Base-by-base conservation (phyloP, 495 filamentous ascomycete genomes). In the Pyrenula massariospora region DNA sequence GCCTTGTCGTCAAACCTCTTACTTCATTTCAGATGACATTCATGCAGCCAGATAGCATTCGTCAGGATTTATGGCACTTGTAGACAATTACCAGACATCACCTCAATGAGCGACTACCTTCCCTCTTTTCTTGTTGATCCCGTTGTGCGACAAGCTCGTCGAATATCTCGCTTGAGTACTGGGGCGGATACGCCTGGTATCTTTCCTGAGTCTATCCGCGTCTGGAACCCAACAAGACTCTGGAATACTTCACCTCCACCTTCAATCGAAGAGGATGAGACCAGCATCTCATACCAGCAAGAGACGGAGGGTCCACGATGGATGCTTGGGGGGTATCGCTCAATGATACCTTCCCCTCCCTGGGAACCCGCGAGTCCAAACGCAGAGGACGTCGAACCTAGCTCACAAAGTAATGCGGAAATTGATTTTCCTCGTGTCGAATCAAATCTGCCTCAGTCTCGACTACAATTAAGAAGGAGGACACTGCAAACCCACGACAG, bases 51-150 rank as follows among this genome's bases (percentile, higher is more conserved):
- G 15, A 8, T 5, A 15, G 5, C 5, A 42, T 42, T 42, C 15
- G 31, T 42, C 15, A 15, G 31, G 31, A 42, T 42, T 42, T 8
- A 42, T 15, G 31, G 31, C 31, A 42, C 8, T 42, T 15, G 15
- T 42, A 8, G 8, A 42, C 31, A 15, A 42, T 5, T 42, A 5
- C 15, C 15, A 42, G 31, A 42, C 8, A 42, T 15, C 15, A 42
- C 5, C 20, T 71, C 60, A 74, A 93, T 91, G 88, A 83, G 77
- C 72, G 82, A 78, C 66, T 76, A 88, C 56, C 78, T 92, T 56
- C 77, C 79, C 49, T 85, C 88, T 25, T 84, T 90, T 62, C 68
- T 91, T 58, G 84, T 88, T 64, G 86, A 87, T 60, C 83, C 87
- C 54, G 86, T 88, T 65, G 73, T 89, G 63, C 85, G 85, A 69